These are phyloP conservation scores for Nannochloropsis salina DNA, from an alignment of 108 stramenopile genomes.

Conservation along the genomic window DNA sequence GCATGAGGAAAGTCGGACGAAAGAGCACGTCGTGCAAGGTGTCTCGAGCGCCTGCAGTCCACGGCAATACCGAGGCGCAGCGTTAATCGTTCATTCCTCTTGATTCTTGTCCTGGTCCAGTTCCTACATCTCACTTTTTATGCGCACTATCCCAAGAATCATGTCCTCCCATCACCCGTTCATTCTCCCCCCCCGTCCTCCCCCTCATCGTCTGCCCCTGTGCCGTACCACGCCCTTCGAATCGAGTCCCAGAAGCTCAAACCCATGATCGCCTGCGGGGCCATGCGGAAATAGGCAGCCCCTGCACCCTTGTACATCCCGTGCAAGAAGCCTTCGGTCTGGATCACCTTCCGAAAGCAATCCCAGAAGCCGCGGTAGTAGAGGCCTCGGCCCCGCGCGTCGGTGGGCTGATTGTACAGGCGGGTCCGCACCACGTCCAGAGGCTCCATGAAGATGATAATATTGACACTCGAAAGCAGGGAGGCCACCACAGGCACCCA, in stretches of 20 bases:
- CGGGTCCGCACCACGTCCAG: conserved; percentile 11
- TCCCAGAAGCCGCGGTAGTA: background rate
- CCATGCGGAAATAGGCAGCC: background rate
- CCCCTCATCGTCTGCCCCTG: background rate
- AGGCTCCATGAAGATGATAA: background rate
- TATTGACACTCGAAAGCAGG: background rate
- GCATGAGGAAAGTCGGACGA: no score
- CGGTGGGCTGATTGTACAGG: background rate
- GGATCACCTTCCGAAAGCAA: background rate
- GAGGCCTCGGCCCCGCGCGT: background rate
- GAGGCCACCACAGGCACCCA: background rate
- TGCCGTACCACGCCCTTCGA: background rate
- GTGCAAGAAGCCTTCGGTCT: background rate
- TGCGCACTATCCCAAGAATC: no score
- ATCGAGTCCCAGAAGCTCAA: conserved; percentile 15
- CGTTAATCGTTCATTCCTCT: no score
- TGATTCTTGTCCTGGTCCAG: no score
- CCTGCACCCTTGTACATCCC: background rate
- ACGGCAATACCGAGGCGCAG: no score
- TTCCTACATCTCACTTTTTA: no score
- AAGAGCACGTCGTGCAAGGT: no score
- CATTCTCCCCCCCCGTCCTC: background rate
- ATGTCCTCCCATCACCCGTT: background rate
- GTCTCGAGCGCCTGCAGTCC: no score
- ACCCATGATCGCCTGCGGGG: background rate